Evolutionary conservation across 164 flowering plant species (phyloP), one percentile per base, ranked within the genome.

Genomic region (Malania oleifera): DNA sequence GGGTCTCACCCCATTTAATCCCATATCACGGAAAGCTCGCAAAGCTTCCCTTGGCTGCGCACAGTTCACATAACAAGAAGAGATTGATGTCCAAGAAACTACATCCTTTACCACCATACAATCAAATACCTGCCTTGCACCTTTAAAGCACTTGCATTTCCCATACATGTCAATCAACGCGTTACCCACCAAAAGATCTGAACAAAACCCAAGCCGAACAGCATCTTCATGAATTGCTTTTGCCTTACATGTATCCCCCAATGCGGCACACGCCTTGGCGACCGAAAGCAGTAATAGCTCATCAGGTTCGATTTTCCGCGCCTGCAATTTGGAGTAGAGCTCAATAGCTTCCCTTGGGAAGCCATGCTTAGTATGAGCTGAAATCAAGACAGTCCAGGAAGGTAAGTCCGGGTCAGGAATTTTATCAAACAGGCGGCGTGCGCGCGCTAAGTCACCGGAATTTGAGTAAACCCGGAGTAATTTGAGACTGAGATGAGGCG

Each of bases 71-170:
- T 73, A 71, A 59, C 76, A 75, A 7, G 80, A 69, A 35, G 65
- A 65, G 47, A 83, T 38, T 0, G 88, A 75, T 1, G 88, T 83
- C 88, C 88, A 83, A 29, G 85, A 71, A 49, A 83, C 62, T 49
- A 80, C 88, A 72, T 83, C 85, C 59, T 66, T 83, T 0, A 22
- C 35, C 3, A 14, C 51, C 62, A 79, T 59, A 25, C 60, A 69
- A 39, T 62, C 60, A 47, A 83, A 81, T 23, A 77, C 80, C 49
- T 28, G 52, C 26, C 25, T 60, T 15, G 80, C 83, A 24, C 79
- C 83, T 27, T 72, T 61, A 54, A 59, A 22, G 19, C 12, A 68
- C 63, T 54, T 68, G 38, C 85, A 83, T 53, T 83, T 81, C 45
- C 76, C 85, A 66, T 73, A 83, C 82, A 80, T 70, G 64, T 81